phyloP scores from a whole-genome alignment of 163 green algal genomes.

The Scenedesmus sp. region DNA sequence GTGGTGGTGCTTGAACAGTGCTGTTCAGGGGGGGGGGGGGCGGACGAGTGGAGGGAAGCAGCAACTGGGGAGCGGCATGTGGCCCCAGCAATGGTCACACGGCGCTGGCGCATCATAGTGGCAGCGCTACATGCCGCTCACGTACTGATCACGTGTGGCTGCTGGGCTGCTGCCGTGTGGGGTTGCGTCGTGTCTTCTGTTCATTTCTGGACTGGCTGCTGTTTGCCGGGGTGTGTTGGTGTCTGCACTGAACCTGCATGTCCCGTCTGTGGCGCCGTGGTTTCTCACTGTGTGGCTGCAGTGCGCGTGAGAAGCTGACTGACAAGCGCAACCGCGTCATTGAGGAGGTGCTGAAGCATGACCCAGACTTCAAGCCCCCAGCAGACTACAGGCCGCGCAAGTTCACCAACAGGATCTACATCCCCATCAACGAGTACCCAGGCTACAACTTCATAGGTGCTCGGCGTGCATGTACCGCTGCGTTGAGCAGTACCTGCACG shows the following conservation, averaged over 20 bases:
- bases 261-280: neutral
- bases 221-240: neutral
- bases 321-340: conserved; percentile 81
- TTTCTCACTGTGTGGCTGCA: neutral
- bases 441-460: conserved; percentile 96
- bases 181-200: no score
- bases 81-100: no score
- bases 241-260: neutral
- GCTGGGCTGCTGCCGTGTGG: no score
- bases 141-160: no score
- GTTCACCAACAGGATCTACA: conserved; percentile 86
- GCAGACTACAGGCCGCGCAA: conserved; percentile 77
- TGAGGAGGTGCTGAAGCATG: conserved; percentile 94
- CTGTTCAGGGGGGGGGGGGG: no score
- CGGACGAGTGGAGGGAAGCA: no score
- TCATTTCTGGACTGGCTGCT: no score
- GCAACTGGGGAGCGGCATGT: no score
- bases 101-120: no score
- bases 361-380: conserved; percentile 87
- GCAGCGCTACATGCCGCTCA: no score
- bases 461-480: neutral
- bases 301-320: conserved; percentile 79
- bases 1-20: neutral
- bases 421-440: conserved; percentile 92
- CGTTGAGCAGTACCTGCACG: neutral